These are phyloP conservation scores for Noccaea caerulescens DNA, from an alignment of 345 rosid genomes.

Conservation along the genomic window DNA sequence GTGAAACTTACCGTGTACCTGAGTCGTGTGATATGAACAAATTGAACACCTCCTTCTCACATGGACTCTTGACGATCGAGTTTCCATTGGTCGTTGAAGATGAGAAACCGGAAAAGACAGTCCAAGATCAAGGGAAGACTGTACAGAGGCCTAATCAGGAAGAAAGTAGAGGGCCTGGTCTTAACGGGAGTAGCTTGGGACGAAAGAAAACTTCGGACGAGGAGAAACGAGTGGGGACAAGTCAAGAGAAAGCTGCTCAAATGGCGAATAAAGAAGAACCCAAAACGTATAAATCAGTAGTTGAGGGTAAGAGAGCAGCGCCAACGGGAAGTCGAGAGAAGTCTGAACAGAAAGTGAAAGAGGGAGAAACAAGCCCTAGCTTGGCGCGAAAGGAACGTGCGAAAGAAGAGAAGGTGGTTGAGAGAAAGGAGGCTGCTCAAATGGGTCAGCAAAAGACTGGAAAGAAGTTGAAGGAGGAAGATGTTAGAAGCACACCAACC, in stretches of 20 bases:
- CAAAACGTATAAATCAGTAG: slow-evolving; percentile 42
- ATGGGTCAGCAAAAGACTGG: slow-evolving; percentile 1
- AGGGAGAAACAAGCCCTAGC: slow-evolving; percentile 27
- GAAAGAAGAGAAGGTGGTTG: slow-evolving; percentile 30
- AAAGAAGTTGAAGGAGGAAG: slow-evolving; percentile 28
- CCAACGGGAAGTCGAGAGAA: slow-evolving; percentile 13
- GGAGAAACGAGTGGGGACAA: slow-evolving; percentile 30
- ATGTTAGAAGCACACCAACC: slow-evolving; percentile 3
- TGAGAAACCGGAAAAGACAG: slow-evolving; percentile 25
- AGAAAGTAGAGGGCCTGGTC: not conserved
- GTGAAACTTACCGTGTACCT: slow-evolving; percentile 43
- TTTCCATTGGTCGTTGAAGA: slow-evolving; percentile 15
- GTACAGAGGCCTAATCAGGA: slow-evolving; percentile 17
- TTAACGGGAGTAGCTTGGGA: slow-evolving; percentile 23
- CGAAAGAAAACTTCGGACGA: not conserved
- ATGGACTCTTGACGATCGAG: slow-evolving; percentile 42
- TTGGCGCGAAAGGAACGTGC: slow-evolving; percentile 8
- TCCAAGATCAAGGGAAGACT: slow-evolving; percentile 25
- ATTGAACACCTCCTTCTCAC: slow-evolving; percentile 30
- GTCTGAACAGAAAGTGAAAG: slow-evolving; percentile 26
- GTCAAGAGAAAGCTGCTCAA: slow-evolving; percentile 26
- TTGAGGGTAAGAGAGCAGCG: slow-evolving; percentile 33
- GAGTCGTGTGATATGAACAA: slow-evolving; percentile 36
- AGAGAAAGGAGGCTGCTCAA: slow-evolving; percentile 33
- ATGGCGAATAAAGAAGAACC: slow-evolving; percentile 25